Evolutionary conservation across 179 eudicot genomes (phyloP).

Genomic region (Camellia oleifera): DNA sequence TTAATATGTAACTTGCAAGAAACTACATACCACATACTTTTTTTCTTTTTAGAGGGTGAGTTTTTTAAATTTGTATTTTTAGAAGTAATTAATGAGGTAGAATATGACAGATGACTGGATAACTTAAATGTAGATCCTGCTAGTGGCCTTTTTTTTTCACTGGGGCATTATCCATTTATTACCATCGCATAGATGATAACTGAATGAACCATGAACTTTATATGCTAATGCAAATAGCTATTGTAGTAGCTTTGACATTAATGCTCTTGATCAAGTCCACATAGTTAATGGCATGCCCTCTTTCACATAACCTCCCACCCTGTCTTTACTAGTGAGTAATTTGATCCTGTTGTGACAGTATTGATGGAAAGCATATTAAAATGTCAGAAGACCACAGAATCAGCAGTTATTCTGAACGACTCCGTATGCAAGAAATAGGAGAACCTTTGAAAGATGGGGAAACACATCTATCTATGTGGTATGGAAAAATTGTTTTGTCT

Average conservation of each 20-base stretch:
- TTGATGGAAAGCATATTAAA: conserved; percentile 68
- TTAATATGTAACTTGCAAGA: neutral
- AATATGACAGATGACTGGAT: neutral
- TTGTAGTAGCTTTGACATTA: neutral
- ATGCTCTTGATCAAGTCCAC: neutral
- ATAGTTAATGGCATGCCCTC: neutral
- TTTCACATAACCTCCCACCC: neutral
- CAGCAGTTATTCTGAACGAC: conserved; percentile 74
- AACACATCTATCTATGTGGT: conserved; percentile 92
- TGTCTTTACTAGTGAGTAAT: conserved; percentile 2
- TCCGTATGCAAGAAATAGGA: conserved; percentile 78
- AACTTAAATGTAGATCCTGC: neutral
- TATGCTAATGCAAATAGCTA: neutral
- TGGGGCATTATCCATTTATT: neutral
- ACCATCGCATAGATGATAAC: neutral
- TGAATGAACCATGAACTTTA: neutral
- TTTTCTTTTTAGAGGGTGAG: neutral
- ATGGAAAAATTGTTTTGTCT: neutral
- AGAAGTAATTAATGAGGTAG: neutral
- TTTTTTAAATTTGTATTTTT: neutral
- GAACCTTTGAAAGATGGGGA: conserved; percentile 89
- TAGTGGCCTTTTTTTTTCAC: neutral
- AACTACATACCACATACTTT: neutral
- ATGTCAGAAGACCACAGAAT: conserved; percentile 98
- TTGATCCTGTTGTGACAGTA: conserved; percentile 43